Conservation (phyloP, 1,284 basidiomycete genomes). For the Heliocybe sulcata region DNA sequence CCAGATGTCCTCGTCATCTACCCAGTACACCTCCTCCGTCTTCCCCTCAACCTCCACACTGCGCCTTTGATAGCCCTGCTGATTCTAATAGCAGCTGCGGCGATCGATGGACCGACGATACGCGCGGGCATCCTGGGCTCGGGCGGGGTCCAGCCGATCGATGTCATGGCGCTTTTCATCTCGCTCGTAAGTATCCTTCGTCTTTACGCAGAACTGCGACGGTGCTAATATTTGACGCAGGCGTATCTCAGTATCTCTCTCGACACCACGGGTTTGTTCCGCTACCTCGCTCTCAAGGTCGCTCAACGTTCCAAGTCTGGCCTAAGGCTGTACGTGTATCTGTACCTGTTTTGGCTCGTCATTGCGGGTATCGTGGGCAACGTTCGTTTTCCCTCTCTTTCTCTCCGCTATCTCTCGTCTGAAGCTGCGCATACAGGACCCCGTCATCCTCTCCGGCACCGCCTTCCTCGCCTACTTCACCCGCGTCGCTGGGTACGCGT, state of each 20-base stretch:
- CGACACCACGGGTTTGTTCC: constrained; percentile 84
- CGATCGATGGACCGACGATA: constrained; percentile 59
- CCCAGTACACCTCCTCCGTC: constrained; percentile 45
- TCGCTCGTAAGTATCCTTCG: constrained; percentile 53
- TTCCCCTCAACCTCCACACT: constrained; percentile 63
- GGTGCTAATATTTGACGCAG: constrained; percentile 20
- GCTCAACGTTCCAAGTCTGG: constrained; percentile 42
- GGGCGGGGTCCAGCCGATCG: constrained; percentile 82
- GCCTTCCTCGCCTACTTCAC: constrained; percentile 86
- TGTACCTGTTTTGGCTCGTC: constrained; percentile 36
- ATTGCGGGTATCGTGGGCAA: constrained; percentile 85
- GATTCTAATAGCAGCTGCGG: constrained; percentile 70
- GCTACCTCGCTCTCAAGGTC: constrained; percentile 85
- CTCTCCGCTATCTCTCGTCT: no score
- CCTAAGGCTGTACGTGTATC: constrained; percentile 49
- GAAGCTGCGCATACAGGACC: no score
- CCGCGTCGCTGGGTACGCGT: constrained; percentile 52
- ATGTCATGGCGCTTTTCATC: constrained; percentile 90
- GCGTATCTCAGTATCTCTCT: constrained; percentile 94
- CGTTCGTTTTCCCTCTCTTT: no score
- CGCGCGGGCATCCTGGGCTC: constrained; percentile 67
- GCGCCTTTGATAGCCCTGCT: constrained; percentile 78
- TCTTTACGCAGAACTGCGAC: constrained; percentile 4
- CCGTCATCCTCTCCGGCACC: constrained; percentile 81
- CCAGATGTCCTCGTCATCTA: constrained; percentile 60